These are phyloP conservation scores for Dioszegia hungarica DNA, from an alignment of 768 basidiomycete genomes.

Conservation along the genomic window DNA sequence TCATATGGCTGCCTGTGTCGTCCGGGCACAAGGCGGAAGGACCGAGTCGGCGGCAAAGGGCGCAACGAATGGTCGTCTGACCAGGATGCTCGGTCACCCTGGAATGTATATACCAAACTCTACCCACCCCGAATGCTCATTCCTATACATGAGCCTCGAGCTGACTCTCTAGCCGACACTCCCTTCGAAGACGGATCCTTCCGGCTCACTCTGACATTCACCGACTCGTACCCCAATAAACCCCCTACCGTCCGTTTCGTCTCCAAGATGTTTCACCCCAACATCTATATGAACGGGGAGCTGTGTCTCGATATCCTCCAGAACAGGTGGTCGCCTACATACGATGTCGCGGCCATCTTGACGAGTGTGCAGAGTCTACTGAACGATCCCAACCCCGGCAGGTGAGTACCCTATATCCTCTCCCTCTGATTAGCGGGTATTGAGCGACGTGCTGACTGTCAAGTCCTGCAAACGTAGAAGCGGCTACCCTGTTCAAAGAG, in stretches of 20 bases:
- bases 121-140: background rate
- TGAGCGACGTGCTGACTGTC: constrained; percentile 7
- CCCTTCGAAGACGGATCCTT: constrained; percentile 99
- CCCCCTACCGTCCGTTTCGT: constrained; percentile 96
- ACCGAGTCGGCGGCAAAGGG: too few relatives aligned
- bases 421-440: too few relatives aligned
- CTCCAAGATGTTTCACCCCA: constrained; percentile 95
- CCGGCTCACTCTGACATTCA: constrained; percentile 89
- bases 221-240: constrained; percentile 98
- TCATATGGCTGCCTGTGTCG: background rate
- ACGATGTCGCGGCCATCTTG: constrained; percentile 96
- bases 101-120: too few relatives aligned
- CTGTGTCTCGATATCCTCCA: constrained; percentile 97
- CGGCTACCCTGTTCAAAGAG: constrained; percentile 90
- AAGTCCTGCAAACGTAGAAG: constrained; percentile 97
- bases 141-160: background rate
- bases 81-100: background rate
- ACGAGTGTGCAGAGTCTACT: constrained; percentile 92
- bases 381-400: constrained; percentile 94
- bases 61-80: constrained; percentile 1
- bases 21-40: background rate
- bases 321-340: constrained; percentile 97
- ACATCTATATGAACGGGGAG: constrained; percentile 97
- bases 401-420: constrained; percentile 48
- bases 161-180: constrained; percentile 68